Conservation (phyloP, 177 flowering plant species). For the Vitis hybrid region DNA sequence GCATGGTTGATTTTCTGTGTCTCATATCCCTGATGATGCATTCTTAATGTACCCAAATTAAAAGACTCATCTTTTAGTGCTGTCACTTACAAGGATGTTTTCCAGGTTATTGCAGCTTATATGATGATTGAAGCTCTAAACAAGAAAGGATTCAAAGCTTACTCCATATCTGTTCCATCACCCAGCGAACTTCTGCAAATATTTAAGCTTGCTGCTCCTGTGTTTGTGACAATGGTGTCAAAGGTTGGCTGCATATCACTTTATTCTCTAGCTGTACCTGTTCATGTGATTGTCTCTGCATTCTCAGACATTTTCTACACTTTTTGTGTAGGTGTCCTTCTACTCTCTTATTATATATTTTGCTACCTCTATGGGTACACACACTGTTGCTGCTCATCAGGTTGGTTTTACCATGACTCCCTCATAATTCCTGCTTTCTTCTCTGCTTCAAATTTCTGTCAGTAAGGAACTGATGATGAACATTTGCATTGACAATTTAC, state of each 20-base stretch:
- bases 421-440: not conserved
- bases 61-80: not conserved
- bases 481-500: constrained; percentile 2
- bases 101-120: constrained; percentile 81
- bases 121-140: constrained; percentile 84
- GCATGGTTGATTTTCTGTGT: not conserved
- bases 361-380: constrained; percentile 89
- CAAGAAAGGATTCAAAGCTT: constrained; percentile 76
- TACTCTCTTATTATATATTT: constrained; percentile 75
- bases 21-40: not conserved
- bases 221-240: constrained; percentile 79
- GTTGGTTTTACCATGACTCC: constrained; percentile 24
- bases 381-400: constrained; percentile 86
- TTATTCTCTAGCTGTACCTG: constrained; percentile 4
- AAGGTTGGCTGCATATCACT: constrained; percentile 52
- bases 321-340: constrained; percentile 65
- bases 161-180: constrained; percentile 65
- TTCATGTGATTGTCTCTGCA: constrained; percentile 2
- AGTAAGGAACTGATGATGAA: constrained; percentile 1
- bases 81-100: constrained; percentile 13
- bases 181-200: constrained; percentile 60
- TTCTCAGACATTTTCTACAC: constrained; percentile 6
- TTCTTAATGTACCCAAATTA: not conserved
- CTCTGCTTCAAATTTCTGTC: constrained; percentile 1
- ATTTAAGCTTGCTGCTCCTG: constrained; percentile 87